phyloP scores from a whole-genome alignment of 352 stramenopile species.

The Aphanomyces astaci region DNA sequence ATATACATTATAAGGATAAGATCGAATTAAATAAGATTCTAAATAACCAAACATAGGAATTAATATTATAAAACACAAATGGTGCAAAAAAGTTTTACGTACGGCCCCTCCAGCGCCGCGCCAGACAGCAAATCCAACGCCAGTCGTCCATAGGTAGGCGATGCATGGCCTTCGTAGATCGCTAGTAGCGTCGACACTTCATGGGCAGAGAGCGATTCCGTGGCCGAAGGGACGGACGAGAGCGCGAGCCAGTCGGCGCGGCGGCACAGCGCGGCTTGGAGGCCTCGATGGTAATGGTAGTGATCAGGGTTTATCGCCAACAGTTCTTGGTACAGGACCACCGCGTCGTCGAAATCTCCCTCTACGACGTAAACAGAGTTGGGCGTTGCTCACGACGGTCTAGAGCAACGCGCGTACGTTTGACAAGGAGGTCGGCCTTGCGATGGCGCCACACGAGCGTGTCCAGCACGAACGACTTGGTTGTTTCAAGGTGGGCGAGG shows the following conservation, averaged over 20 bases:
- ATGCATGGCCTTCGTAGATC: conserved; percentile 4
- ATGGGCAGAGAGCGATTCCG: conserved; percentile 30
- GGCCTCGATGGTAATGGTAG: conserved; percentile 77
- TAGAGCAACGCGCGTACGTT: conserved; percentile 19
- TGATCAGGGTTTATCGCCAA: conserved; percentile 88
- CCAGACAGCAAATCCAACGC: conserved; percentile 10
- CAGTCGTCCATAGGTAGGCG: conserved; percentile 21
- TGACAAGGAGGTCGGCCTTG: conserved; percentile 65
- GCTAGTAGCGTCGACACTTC: background rate
- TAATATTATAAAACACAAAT: too few relatives aligned
- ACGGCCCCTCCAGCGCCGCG: conserved; percentile 6
- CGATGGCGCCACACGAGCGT: conserved; percentile 69
- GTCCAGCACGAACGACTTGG: conserved; percentile 63
- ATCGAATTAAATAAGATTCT: too few relatives aligned
- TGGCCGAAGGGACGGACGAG: conserved; percentile 37
- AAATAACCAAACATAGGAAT: too few relatives aligned
- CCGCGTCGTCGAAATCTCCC: conserved; percentile 50
- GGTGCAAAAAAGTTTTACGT: background rate
- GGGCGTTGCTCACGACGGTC: too few relatives aligned
- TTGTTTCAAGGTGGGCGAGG: conserved; percentile 77
- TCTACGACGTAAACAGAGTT: conserved; percentile 33
- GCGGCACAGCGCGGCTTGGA: conserved; percentile 75
- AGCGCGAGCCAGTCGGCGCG: conserved; percentile 45
- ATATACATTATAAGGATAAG: too few relatives aligned
- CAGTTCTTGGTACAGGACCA: conserved; percentile 56